Base-by-base conservation (phyloP, 352 stramenopile species). In the Pythium myriotylum region DNA sequence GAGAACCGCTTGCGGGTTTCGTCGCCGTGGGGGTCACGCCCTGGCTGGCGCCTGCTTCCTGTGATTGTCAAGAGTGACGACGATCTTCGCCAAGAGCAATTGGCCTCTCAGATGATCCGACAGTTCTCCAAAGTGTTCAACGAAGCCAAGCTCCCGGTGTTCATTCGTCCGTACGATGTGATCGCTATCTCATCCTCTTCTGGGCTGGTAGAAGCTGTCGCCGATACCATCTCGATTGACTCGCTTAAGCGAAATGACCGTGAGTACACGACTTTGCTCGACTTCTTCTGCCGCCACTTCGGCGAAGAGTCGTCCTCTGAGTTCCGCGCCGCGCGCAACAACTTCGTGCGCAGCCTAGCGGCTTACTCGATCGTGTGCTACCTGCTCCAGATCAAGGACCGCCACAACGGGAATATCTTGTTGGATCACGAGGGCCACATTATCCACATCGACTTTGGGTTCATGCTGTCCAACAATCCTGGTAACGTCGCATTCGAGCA, bases 11-110 rank as follows among this genome's bases (percentile, higher is more conserved):
- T 99, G 40, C 84, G 93, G 45, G 76, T 75, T 14, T 88, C 76
- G 16, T 98, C 91, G 51, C 77, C 83, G n/a, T 91, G 92, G 68
- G 92, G 91, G 32, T 68, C 82, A 0, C 72, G 85, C 22, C 79
- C 90, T 6, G 89, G 87, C 20, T 99, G 92, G 91, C 83, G 96
- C 27, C 74, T 98, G 35, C 68, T 94, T 20, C 88, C 89, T 35
- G 92, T 99, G 56, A 99, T 99, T 72, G 88, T 99, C 17, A 99
- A 99, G 76, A 98, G 91, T 41, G 98, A 99, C 62, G 97, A 99
- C 68, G 97, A 99, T 68, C 69, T 99, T 24, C 80, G 97, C 17
- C 97, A 99, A 72, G 97, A 99, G 73, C 92, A 98, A 39, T 95
- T 99, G 54, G 93, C 97, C 2, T 92, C 98, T 72, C 96, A 99